Percentiles rank a stretch among this genome's conserved stretches.
These are phyloP conservation scores for Dactylellina sp. DNA, from an alignment of 2,329 filamentous ascomycete species.

Conservation along the genomic window DNA sequence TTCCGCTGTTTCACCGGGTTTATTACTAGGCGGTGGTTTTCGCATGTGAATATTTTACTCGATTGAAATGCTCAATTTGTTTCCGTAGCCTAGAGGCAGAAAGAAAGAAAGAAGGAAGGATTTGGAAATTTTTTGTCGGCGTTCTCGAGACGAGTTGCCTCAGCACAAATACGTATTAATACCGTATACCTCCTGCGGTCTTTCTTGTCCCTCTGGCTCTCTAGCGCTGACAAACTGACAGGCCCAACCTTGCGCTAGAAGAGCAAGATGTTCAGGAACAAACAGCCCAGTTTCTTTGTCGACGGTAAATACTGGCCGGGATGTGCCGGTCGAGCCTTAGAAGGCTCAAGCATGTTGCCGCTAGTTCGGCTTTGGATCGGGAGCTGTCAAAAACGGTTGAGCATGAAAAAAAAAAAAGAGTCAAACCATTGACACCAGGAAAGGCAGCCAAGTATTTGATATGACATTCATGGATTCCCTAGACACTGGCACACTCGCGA, in stretches of 20 bases:
- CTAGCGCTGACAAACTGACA: slow-evolving; percentile 40
- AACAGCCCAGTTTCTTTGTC: slow-evolving; percentile 27
- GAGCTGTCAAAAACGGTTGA: slow-evolving; percentile 19
- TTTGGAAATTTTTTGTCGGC: slow-evolving; percentile 8
- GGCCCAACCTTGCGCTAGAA: background rate
- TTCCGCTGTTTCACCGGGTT: too few species aligned
- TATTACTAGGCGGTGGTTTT: too few species aligned
- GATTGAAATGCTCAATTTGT: slow-evolving; percentile 3
- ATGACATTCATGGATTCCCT: slow-evolving; percentile 8
- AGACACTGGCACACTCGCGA: background rate
- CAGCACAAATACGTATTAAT: slow-evolving; percentile 41
- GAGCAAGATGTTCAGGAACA: slow-evolving; percentile 38
- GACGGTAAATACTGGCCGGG: background rate
- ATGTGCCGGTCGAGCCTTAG: slow-evolving; percentile 20
- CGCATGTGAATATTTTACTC: slow-evolving; percentile 23
- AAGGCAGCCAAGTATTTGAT: slow-evolving; percentile 31
- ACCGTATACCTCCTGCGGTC: background rate
- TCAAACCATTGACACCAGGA: background rate
- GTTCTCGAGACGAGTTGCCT: slow-evolving; percentile 27
- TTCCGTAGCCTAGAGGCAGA: too few species aligned
- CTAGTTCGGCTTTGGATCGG: slow-evolving; percentile 15
- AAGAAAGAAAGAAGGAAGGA: background rate
- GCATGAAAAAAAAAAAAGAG: slow-evolving; percentile 6
- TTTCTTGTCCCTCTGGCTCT: slow-evolving; percentile 14
- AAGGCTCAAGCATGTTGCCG: slow-evolving; percentile 31